Percentiles rank a stretch among this genome's conserved stretches.
Evolutionary conservation across 2,329 filamentous ascomycete genomes (phyloP).

Genomic region (Phaeophleospora eucalypticola): DNA sequence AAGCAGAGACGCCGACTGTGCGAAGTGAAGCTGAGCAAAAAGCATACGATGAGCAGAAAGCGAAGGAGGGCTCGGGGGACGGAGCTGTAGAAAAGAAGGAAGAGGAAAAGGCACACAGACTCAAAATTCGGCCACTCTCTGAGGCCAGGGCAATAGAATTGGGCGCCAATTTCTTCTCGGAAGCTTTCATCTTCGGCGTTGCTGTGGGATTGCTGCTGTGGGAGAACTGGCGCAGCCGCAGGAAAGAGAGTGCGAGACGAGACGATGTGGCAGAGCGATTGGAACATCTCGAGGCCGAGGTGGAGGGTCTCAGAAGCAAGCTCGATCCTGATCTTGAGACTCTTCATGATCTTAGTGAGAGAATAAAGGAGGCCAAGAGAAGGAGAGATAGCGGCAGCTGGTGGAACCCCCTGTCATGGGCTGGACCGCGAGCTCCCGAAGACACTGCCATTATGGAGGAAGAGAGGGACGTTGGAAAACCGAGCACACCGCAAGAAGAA

Average conservation of each 20-base stretch:
- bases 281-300: slow-evolving; percentile 51
- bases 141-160: slow-evolving; percentile 66
- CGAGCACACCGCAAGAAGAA: slow-evolving; percentile 8
- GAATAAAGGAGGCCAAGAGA: slow-evolving; percentile 26
- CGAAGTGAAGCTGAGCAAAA: slow-evolving; percentile 58
- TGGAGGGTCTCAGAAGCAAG: slow-evolving; percentile 35
- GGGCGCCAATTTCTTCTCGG: slow-evolving; percentile 65
- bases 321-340: slow-evolving; percentile 31
- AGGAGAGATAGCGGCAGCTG: slow-evolving; percentile 23
- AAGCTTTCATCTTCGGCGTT: slow-evolving; percentile 63
- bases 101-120: slow-evolving; percentile 37
- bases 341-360: slow-evolving; percentile 38
- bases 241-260: slow-evolving; percentile 57
- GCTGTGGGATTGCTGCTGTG: slow-evolving; percentile 60
- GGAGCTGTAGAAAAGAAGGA: slow-evolving; percentile 41
- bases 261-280: slow-evolving; percentile 60
- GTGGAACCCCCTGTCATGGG: slow-evolving; percentile 30
- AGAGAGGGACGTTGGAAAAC: slow-evolving; percentile 9
- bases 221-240: slow-evolving; percentile 57
- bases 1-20: slow-evolving; percentile 53
- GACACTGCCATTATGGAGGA: slow-evolving; percentile 13
- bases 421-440: slow-evolving; percentile 12
- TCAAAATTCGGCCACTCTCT: slow-evolving; percentile 58
- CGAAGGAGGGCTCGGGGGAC: slow-evolving; percentile 33
- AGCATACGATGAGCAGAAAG: slow-evolving; percentile 51